Percentiles rank a stretch among this genome's conserved stretches.
Conservation (phyloP, 208 protist species). For the Acanthamoeba culbertsoni region DNA sequence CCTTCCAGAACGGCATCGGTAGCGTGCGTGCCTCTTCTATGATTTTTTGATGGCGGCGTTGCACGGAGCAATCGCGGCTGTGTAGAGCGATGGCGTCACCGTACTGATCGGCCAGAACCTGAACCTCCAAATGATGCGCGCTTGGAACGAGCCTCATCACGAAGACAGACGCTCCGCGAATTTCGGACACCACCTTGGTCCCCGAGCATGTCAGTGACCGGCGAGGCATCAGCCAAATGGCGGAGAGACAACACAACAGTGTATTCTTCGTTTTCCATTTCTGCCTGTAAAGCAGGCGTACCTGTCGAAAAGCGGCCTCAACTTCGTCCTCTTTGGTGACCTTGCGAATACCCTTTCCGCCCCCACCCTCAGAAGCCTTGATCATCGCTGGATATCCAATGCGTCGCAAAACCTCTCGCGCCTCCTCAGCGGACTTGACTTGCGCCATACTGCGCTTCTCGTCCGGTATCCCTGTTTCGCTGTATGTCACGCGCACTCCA, state of each 20-base stretch:
- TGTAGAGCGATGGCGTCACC: slow-evolving; percentile 93
- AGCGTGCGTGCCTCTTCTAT: not conserved
- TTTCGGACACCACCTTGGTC: slow-evolving; percentile 89
- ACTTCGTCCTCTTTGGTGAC: slow-evolving; percentile 88
- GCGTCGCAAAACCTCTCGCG: slow-evolving; percentile 84
- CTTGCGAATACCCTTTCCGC: slow-evolving; percentile 97
- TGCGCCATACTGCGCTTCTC: slow-evolving; percentile 89
- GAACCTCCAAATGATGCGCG: slow-evolving; percentile 94
- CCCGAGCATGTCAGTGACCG: no score
- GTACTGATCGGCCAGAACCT: slow-evolving; percentile 90
- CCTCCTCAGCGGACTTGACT: slow-evolving; percentile 91
- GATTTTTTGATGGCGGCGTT: slow-evolving; percentile 93
- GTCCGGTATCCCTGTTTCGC: slow-evolving; percentile 81
- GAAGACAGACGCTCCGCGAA: slow-evolving; percentile 97
- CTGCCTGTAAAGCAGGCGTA: not conserved
- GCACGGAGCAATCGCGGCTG: slow-evolving; percentile 97
- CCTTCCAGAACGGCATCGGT: no score
- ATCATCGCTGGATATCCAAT: slow-evolving; percentile 98
- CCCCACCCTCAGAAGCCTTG: slow-evolving; percentile 98
- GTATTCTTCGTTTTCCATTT: no score
- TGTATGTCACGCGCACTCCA: slow-evolving; percentile 40
- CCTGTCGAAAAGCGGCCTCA: slow-evolving; percentile 84
- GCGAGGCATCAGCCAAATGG: no score
- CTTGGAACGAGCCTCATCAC: slow-evolving; percentile 94
- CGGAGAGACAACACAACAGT: no score